Conservation (phyloP, 768 basidiomycete species). For the Wakefieldia striispora region DNA sequence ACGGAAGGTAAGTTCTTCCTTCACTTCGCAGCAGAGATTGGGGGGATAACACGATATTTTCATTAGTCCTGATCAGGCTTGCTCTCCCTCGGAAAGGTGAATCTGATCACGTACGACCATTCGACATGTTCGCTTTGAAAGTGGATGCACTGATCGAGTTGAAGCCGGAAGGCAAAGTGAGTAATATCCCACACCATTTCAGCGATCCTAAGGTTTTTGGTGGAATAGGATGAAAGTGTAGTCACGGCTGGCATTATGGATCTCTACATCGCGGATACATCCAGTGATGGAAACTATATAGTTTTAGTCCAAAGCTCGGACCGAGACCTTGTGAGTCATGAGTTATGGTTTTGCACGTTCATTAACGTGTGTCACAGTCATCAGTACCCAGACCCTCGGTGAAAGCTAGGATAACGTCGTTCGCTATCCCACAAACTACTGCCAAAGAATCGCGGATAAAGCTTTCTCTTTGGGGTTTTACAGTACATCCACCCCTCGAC, state of each 20-base stretch:
- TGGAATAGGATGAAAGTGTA: slow-evolving; percentile 63
- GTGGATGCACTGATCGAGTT: slow-evolving; percentile 62
- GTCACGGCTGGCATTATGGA: slow-evolving; percentile 65
- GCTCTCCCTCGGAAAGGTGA: slow-evolving; percentile 46
- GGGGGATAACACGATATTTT: background rate
- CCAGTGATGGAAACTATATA: slow-evolving; percentile 29
- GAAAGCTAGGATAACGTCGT: slow-evolving; percentile 66
- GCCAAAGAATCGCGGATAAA: slow-evolving; percentile 80
- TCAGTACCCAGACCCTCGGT: slow-evolving; percentile 49
- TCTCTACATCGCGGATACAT: slow-evolving; percentile 51
- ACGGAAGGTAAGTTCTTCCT: slow-evolving; percentile 37
- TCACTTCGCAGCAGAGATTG: background rate
- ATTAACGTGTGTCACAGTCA: slow-evolving; percentile 33
- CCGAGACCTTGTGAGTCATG: slow-evolving; percentile 52
- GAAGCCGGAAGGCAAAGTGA: slow-evolving; percentile 69
- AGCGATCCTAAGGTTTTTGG: slow-evolving; percentile 1
- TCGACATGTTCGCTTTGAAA: slow-evolving; percentile 62
- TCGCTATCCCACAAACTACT: slow-evolving; percentile 53
- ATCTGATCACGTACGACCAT: slow-evolving; percentile 36
- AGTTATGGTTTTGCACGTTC: background rate
- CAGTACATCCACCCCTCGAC: slow-evolving; percentile 60
- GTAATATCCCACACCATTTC: slow-evolving; percentile 7
- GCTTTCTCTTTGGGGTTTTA: slow-evolving; percentile 61
- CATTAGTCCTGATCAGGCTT: slow-evolving; percentile 41
- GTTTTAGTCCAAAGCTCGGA: slow-evolving; percentile 57